These are phyloP conservation scores for Sorghum bicolor DNA, from an alignment of 176 grass and related monocot genomes.

Conservation along the genomic window DNA sequence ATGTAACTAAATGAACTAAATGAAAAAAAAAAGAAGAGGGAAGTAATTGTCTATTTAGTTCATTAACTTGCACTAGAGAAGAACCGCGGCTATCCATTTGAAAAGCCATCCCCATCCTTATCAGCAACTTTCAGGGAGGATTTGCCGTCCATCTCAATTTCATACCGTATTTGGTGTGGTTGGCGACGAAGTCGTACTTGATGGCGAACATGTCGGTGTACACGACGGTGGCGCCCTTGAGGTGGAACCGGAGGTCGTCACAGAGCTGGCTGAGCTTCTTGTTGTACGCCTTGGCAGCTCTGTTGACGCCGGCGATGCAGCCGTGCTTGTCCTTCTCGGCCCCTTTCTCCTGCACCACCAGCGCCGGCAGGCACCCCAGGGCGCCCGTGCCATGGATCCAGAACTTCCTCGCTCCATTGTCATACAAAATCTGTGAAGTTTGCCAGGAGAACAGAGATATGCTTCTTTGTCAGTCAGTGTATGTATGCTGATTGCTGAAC, in stretches of 20 bases:
- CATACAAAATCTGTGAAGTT: constrained; percentile 61
- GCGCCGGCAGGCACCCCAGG: constrained; percentile 73
- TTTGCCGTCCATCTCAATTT: too few relatives aligned
- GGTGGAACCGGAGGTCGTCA: constrained; percentile 36
- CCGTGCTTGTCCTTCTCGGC: constrained; percentile 47
- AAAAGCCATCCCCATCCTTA: too few relatives aligned
- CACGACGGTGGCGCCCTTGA: constrained; percentile 65
- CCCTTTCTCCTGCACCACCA: constrained; percentile 45
- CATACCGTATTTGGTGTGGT: constrained; percentile 71
- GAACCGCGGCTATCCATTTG: too few relatives aligned
- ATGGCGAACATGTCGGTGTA: constrained; percentile 86
- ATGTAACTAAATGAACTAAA: too few relatives aligned
- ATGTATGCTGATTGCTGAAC: background rate
- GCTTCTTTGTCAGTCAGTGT: constrained; percentile 23
- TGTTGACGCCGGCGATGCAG: constrained; percentile 54
- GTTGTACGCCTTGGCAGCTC: constrained; percentile 62
- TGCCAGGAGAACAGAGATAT: background rate
- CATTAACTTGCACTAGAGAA: too few relatives aligned
- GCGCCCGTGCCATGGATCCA: constrained; percentile 76
- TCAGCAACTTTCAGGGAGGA: too few relatives aligned
- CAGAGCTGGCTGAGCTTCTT: constrained; percentile 53
- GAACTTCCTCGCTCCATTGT: constrained; percentile 67
- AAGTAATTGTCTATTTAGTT: too few relatives aligned
- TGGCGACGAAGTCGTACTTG: constrained; percentile 83
- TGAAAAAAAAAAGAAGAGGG: too few relatives aligned